phyloP scores from a whole-genome alignment of 176 grass and related monocot genomes.

The Urochloa ruziziensis region DNA sequence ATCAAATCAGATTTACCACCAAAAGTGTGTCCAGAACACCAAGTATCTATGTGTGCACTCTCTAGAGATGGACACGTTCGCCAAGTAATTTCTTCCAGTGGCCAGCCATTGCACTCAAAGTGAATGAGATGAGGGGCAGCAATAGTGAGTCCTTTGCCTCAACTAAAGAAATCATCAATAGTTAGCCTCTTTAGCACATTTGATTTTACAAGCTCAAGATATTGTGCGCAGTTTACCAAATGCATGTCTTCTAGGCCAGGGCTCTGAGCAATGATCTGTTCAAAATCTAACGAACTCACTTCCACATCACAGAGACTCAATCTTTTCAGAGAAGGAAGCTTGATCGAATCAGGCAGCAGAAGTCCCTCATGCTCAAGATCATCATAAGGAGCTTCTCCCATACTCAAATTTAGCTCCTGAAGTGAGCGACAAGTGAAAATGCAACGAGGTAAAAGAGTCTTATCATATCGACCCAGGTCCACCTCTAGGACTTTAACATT shows the following conservation, averaged over 20 bases:
- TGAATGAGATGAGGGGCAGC: slow-evolving; percentile 11
- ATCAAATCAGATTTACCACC: neutral
- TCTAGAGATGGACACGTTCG: slow-evolving; percentile 8
- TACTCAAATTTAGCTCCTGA: slow-evolving; percentile 32
- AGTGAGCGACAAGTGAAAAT: slow-evolving; percentile 38
- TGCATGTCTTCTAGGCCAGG: slow-evolving; percentile 15
- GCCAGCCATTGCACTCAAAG: slow-evolving; percentile 20
- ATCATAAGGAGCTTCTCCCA: neutral
- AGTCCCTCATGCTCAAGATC: neutral
- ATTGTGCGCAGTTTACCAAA: slow-evolving; percentile 8
- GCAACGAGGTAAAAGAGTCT: neutral
- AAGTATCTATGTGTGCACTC: slow-evolving; percentile 24
- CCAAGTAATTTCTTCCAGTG: slow-evolving; percentile 24
- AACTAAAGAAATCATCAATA: neutral
- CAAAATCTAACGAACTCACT: neutral
- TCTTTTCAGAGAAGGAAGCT: slow-evolving; percentile 34
- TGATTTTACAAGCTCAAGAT: slow-evolving; percentile 15
- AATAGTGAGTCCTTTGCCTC: neutral
- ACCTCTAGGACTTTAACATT: slow-evolving; percentile 34
- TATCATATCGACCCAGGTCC: neutral
- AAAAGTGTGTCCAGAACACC: neutral
- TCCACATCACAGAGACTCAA: slow-evolving; percentile 17
- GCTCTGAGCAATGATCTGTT: neutral
- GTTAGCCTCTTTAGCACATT: slow-evolving; percentile 24
- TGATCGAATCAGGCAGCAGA: slow-evolving; percentile 11